phyloP scores from a whole-genome alignment of 2,329 filamentous ascomycete genomes.

The Talaromyces pinophilus region DNA sequence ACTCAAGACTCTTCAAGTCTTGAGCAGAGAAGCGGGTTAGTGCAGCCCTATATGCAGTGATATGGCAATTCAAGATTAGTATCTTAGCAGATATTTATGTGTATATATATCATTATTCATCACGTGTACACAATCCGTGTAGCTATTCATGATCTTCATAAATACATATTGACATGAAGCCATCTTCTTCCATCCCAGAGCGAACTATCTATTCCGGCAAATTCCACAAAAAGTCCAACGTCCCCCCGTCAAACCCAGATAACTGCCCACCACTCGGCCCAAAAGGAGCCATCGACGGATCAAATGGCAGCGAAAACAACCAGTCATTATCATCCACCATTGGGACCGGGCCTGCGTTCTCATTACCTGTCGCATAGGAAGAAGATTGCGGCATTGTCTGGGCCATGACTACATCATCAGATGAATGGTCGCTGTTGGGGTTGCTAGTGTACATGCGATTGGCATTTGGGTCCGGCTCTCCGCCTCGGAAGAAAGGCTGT shows the following conservation, averaged over 20 bases:
- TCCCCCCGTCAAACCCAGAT: conserved; percentile 43
- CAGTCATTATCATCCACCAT: conserved; percentile 43
- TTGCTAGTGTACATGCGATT: conserved; percentile 1
- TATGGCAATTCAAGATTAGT: too few species aligned
- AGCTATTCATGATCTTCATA: background rate
- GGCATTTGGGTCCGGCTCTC: background rate
- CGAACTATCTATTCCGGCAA: conserved; percentile 30
- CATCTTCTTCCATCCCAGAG: background rate
- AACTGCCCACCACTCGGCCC: conserved; percentile 42
- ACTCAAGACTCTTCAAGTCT: conserved; percentile 21
- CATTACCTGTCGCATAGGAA: conserved; percentile 16
- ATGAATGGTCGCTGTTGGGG: background rate
- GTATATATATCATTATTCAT: conserved; percentile 6
- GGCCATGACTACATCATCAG: conserved; percentile 11
- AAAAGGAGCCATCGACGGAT: conserved; percentile 49
- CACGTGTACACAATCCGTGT: background rate
- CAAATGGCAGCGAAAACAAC: conserved; percentile 45
- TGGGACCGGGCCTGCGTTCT: conserved; percentile 2
- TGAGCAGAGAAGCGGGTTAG: conserved; percentile 9
- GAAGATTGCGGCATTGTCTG: conserved; percentile 16
- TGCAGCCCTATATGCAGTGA: conserved; percentile 5
- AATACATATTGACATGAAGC: background rate
- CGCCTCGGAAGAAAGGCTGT: conserved; percentile 1
- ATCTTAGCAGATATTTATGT: background rate
- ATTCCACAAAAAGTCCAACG: conserved; percentile 49